A percentile compares a stretch with the other conserved stretches of the same genome.
phyloP scores from a whole-genome alignment of 352 stramenopile genomes.

The Phytopythium montanum region DNA sequence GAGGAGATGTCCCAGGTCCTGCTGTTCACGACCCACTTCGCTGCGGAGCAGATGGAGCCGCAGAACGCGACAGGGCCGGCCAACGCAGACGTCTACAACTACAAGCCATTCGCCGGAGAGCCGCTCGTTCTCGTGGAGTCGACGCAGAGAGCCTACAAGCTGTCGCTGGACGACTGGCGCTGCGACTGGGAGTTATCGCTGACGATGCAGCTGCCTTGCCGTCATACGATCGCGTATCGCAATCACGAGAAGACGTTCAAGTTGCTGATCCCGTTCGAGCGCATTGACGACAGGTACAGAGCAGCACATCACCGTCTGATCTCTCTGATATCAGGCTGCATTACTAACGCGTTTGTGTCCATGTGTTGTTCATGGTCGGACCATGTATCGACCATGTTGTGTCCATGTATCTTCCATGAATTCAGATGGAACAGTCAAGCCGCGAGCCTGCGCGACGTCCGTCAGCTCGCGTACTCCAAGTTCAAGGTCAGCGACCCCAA shows the following conservation, averaged over 20 bases:
- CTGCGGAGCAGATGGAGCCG: conserved; percentile 5
- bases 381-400: no score
- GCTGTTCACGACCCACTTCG: conserved; percentile 15
- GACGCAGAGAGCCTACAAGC: background rate
- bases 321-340: background rate
- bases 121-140: background rate
- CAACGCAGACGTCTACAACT: background rate
- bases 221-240: conserved; percentile 14
- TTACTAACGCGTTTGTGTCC: background rate
- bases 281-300: background rate
- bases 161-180: background rate
- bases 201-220: conserved; percentile 14
- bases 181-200: conserved; percentile 16
- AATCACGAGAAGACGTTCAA: background rate
- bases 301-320: background rate
- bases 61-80: background rate
- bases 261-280: background rate
- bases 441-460: background rate
- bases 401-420: background rate
- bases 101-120: background rate
- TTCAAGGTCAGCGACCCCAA: background rate
- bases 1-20: conserved; percentile 21
- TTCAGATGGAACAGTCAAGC: background rate
- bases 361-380: background rate
- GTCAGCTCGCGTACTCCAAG: background rate